Percentiles rank a stretch among this genome's conserved stretches.
Conservation (phyloP, 352 stramenopile species). For the Phytophthora agathidicida region DNA sequence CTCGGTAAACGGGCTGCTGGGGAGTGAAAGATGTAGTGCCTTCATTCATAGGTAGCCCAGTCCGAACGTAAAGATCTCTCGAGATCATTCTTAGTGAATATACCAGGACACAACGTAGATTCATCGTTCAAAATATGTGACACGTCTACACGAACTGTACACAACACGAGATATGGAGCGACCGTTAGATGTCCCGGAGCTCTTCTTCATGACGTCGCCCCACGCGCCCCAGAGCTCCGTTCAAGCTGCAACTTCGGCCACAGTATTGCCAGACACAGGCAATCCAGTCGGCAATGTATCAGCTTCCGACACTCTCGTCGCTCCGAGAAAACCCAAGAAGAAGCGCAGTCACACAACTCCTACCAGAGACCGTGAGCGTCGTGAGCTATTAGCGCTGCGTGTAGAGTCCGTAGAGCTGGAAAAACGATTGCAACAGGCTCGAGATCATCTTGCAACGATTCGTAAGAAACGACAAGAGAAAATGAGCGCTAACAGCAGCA, state of each 20-base stretch:
- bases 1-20: no score
- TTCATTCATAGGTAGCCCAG: no score
- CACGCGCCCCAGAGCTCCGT: neutral
- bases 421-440: conserved; percentile 18
- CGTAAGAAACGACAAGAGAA: conserved; percentile 8
- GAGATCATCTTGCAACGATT: conserved; percentile 8
- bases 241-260: neutral
- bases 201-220: conserved; percentile 2
- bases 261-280: neutral
- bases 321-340: conserved; percentile 24
- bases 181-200: neutral
- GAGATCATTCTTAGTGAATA: no score
- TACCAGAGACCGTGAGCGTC: conserved; percentile 37
- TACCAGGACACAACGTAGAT: no score
- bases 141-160: no score
- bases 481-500: conserved; percentile 13
- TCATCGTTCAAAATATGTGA: no score
- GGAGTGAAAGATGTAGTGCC: no score
- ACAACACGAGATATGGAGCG: neutral
- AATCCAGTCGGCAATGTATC: neutral
- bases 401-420: conserved; percentile 27
- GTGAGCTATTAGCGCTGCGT: conserved; percentile 34
- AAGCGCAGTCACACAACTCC: conserved; percentile 39
- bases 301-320: neutral
- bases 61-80: no score